Evolutionary conservation across 305 asterid genomes (phyloP), one percentile per base, ranked within the genome.

Genomic region (Fraxinus dipetala): DNA sequence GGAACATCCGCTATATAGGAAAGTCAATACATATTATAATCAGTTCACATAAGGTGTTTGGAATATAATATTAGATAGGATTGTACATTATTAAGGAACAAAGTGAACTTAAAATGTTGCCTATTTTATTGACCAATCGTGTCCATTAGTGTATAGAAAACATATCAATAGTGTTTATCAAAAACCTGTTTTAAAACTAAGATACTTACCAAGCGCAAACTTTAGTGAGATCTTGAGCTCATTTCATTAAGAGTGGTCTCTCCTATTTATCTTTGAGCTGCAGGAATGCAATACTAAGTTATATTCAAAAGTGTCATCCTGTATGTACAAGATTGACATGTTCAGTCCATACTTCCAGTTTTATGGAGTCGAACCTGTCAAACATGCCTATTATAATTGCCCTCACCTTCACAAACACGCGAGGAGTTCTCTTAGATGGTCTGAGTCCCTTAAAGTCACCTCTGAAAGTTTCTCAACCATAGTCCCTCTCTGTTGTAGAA

Each of bases 201-300:
- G 69, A 78, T 83, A 73, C 86, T 20, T 86, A 95, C 98, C 94
- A 94, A 83, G 36, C 98, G 92, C 35, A 94, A 85, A 85, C 94
- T 96, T 87, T 95, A 97, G 83, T 93, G 99, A 82, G 99, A 95
- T 83, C 99, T 90, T 1, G 98, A 93, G 87, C 99, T 95, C 85
- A 88, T 34, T 85, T 95, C 99, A 81, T 95, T 93, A 45, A 93
- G 87, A 85, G 88, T 74, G 11, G 99, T 95, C 92, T 95, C 99
- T 84, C 97, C 95, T 78, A 88, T 93, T 85, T 89, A 90, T 79
- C 99, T 89, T 87, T 96, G 96, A 79, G 95, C 98, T 96, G 92
- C 87, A 82, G 63, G 38, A 85, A 83, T 48, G 78, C 28, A 75
- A 36, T 26, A 63, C 32, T 5, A 28, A 1, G 45, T 45, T 10